Evolutionary conservation across 257 asterid species (phyloP), one percentile per base, ranked within the genome.

Genomic region (Solanum pinnatisectum): DNA sequence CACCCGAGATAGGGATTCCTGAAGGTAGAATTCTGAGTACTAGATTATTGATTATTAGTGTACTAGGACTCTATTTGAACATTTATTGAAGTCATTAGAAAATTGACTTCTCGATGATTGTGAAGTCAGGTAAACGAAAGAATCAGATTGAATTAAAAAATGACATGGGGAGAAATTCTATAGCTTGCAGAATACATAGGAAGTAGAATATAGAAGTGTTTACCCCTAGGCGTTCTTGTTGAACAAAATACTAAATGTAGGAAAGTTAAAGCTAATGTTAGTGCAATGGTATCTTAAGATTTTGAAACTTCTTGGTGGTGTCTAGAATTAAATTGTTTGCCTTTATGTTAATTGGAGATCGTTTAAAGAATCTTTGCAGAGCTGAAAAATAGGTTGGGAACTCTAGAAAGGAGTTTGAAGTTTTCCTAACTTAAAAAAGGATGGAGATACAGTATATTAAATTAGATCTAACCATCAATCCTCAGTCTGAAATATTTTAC

Each of bases 11-110:
- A 86, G 96, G 91, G 88, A 90, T 90, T 70, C 87, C 87, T 89
- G 98, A 96, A 88, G 99, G 99, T 95, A 95, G 84, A 89, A 23
- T 49, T 86, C 44, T 71, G 83, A 71, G 74, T 70, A 15, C 74
- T 59, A 52, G 85, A 82, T 52, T 82, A 18, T 49, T 82, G 42
- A 46, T 82, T 82, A 52, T 82, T 49, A 16, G 42, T 49, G 52
- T 27, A 46, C 30, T 30, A 49, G 42, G 44, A 39, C 70, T 46
- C 52, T 23, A 49, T 30, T 82, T 82, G 32, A 49, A 82, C 40
- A 81, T 81, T 30, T 81, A 81, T 36, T 44, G 68, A 81, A 46
- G 68, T 46, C 42, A 30, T 44, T 46, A 30, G 68, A 81, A 46
- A 46, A 30, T 46, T 46, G 85, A 81, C 30, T 81, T 81, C 42